Conservation (phyloP, 495 filamentous ascomycete genomes). For the Trichodelitschia bisporula region DNA sequence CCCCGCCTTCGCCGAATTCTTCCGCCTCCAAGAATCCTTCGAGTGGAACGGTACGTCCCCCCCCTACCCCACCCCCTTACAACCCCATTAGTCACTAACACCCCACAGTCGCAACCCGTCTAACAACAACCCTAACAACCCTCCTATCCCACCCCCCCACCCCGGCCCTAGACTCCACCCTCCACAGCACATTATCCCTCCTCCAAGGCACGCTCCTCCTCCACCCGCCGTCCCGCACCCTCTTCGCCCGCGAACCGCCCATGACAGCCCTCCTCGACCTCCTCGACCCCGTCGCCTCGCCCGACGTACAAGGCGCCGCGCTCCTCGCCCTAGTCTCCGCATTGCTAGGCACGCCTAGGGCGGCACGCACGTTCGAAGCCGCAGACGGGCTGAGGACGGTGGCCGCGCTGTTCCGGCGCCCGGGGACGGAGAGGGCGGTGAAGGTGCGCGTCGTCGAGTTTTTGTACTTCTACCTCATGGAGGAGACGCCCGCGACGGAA, state of each 20-base stretch:
- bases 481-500: slow-evolving; percentile 42
- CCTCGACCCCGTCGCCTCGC: slow-evolving; percentile 76
- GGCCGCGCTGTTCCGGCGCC: slow-evolving; percentile 77
- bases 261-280: slow-evolving; percentile 65
- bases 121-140: slow-evolving; percentile 22
- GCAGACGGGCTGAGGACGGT: slow-evolving; percentile 85
- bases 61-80: not conserved
- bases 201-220: slow-evolving; percentile 79
- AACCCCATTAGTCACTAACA: slow-evolving; percentile 6
- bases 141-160: slow-evolving; percentile 12
- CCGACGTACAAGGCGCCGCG: slow-evolving; percentile 71
- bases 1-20: slow-evolving; percentile 86
- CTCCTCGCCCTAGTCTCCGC: slow-evolving; percentile 76
- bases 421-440: slow-evolving; percentile 59
- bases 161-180: slow-evolving; percentile 48
- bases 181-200: slow-evolving; percentile 67
- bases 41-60: slow-evolving; percentile 62
- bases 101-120: slow-evolving; percentile 48
- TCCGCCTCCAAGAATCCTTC: slow-evolving; percentile 87
- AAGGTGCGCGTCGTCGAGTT: slow-evolving; percentile 89
- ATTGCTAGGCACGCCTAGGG: slow-evolving; percentile 56
- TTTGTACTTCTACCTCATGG: slow-evolving; percentile 94
- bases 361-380: slow-evolving; percentile 73
- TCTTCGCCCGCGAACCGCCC: slow-evolving; percentile 60
- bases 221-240: slow-evolving; percentile 69